Evolutionary conservation across 495 filamentous ascomycete species (phyloP), one percentile per base, ranked within the genome.

Genomic region (Niebla homalea): DNA sequence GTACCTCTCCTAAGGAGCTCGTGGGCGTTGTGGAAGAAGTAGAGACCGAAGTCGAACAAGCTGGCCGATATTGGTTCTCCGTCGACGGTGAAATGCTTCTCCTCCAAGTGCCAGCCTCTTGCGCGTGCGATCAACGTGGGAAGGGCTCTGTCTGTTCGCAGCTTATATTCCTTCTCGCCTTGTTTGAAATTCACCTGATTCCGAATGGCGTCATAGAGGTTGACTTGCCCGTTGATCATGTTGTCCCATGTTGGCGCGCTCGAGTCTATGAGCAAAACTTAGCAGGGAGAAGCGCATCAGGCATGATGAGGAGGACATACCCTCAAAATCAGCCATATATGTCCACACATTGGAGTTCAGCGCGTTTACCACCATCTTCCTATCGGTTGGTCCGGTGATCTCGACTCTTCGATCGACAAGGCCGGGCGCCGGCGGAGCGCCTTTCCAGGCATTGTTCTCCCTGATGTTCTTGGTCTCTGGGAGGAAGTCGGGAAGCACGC

Each of bases 361-460:
- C 5, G 92, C 92, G 68, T 99, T 99, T 49, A 99, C 87, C 36
- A 99, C 88, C 92, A 99, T 99, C 79, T 97, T 99, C 52, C 93
- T 77, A 68, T 97, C 92, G 3, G 92, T 97, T 0, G 92, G 92
- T 1, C 92, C 92, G 14, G 92, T 99, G 68, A 99, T 99, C 75
- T 99, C 92, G n/a, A 95, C 89, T 54, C 92, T 76, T 52, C 92
- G 80, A 70, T 99, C 93, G 35, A 96, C 81, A 36, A 99, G 73
- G 39, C 92, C 92, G 0, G 92, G 90, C 8, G 93, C 92, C 15
- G 93, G 92, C 42, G 87, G 81, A 25, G 92, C 89, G 53, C 88
- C 93, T 72, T 81, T 88, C 92, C 92, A 99, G 60, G 88, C 78
- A 64, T 83, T 81, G 65, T 94, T 84, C 59, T 96, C 90, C 57